Evolutionary conservation across 257 asterid genomes (phyloP).

Genomic region (Solanum pinnatisectum): DNA sequence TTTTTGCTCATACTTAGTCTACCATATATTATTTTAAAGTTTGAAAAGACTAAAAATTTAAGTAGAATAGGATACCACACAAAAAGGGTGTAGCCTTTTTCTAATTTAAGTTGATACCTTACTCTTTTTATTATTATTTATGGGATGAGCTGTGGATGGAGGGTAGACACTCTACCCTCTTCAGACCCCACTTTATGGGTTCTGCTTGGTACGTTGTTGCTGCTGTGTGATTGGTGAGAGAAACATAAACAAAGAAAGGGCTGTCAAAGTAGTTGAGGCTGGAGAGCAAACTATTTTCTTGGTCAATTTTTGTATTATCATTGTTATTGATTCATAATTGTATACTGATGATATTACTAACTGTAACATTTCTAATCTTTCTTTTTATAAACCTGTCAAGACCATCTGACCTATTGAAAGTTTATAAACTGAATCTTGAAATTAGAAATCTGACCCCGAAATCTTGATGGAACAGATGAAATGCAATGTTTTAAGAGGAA

Average conservation of each 20-base stretch:
- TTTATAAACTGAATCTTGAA: neutral
- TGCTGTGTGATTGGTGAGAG: neutral
- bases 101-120: neutral
- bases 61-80: neutral
- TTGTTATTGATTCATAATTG: neutral
- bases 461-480: conserved; percentile 29
- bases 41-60: neutral
- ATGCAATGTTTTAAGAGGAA: conserved; percentile 29
- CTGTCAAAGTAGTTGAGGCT: neutral
- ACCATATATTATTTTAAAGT: neutral
- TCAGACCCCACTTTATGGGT: neutral
- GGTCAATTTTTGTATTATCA: neutral
- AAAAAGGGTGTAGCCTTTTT: neutral
- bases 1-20: neutral
- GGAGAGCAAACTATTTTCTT: neutral
- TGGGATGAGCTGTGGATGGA: neutral
- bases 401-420: neutral
- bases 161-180: neutral
- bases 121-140: neutral
- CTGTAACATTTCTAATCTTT: neutral
- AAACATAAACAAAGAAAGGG: neutral
- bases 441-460: neutral
- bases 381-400: neutral
- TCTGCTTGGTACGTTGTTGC: neutral
- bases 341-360: neutral